phyloP scores from a whole-genome alignment of 2,329 filamentous ascomycete genomes.

The Colletotrichum sp. region DNA sequence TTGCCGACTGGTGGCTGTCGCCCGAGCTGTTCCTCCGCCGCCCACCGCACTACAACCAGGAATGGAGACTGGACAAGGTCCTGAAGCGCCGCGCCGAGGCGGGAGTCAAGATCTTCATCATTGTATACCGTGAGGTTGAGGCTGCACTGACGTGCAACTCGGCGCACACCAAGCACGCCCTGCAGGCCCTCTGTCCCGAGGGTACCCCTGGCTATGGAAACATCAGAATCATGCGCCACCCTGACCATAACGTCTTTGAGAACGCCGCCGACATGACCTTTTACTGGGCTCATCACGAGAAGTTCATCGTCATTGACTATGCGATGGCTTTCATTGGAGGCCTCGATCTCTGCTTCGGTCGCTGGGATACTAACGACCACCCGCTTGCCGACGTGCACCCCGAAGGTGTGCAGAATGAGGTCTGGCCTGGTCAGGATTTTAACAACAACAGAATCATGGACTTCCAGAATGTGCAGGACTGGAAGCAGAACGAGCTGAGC shows the following conservation, averaged over 20 bases:
- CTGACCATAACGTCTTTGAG: conserved; percentile 93
- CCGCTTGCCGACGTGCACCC: conserved; percentile 87
- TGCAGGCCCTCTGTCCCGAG: conserved; percentile 80
- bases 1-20: conserved; percentile 96
- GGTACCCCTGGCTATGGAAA: conserved; percentile 85
- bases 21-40: conserved; percentile 86
- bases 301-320: conserved; percentile 95
- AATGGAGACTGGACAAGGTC: conserved; percentile 86
- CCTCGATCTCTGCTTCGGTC: conserved; percentile 91
- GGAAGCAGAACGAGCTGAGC: conserved; percentile 90
- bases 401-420: conserved; percentile 77
- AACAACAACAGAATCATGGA: conserved; percentile 98
- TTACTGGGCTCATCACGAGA: conserved; percentile 98
- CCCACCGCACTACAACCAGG: conserved; percentile 80
- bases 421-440: conserved; percentile 96
- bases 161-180: conserved; percentile 86
- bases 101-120: conserved; percentile 92
- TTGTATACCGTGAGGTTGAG: conserved; percentile 89
- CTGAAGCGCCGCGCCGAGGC: conserved; percentile 89
- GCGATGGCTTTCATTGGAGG: conserved; percentile 91
- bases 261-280: conserved; percentile 96
- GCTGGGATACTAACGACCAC: conserved; percentile 91
- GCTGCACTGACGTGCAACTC: conserved; percentile 91
- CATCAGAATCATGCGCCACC: conserved; percentile 87
- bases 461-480: conserved; percentile 88